phyloP scores from a whole-genome alignment of 2,329 filamentous ascomycete species.

The Alternaria tenuissima region DNA sequence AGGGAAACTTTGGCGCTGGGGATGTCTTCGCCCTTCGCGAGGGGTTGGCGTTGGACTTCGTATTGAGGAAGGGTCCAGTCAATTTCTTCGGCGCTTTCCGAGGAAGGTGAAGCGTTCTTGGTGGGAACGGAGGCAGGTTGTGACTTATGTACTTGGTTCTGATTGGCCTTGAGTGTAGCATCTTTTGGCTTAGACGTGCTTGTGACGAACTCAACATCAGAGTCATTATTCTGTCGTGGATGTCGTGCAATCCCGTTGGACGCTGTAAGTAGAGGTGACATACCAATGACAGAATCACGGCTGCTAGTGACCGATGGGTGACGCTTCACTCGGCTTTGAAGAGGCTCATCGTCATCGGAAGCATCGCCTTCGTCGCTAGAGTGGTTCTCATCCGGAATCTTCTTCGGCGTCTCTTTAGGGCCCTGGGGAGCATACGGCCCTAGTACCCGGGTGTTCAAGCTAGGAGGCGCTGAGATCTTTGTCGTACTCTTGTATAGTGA shows the following conservation, averaged over 20 bases:
- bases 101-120: background rate
- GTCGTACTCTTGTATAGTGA: background rate
- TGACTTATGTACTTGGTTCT: background rate
- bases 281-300: conserved; percentile 3
- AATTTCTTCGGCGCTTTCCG: background rate
- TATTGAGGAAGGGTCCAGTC: conserved; percentile 32
- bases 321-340: conserved; percentile 19
- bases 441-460: background rate
- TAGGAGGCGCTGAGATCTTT: background rate
- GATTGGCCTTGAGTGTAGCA: background rate
- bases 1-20: conserved; percentile 45
- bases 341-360: conserved; percentile 32
- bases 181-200: conserved; percentile 5
- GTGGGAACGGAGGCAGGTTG: background rate
- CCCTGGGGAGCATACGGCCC: background rate
- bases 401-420: background rate
- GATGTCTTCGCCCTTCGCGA: conserved; percentile 15
- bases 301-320: conserved; percentile 12
- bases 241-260: background rate
- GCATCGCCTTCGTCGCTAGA: background rate
- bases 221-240: background rate
- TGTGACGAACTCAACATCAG: conserved; percentile 8
- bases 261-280: background rate
- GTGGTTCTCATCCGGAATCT: background rate
- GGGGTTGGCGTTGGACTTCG: conserved; percentile 24